These are phyloP conservation scores for Fragaria nilgerrensis DNA, from an alignment of 306 rosid species.

Conservation along the genomic window DNA sequence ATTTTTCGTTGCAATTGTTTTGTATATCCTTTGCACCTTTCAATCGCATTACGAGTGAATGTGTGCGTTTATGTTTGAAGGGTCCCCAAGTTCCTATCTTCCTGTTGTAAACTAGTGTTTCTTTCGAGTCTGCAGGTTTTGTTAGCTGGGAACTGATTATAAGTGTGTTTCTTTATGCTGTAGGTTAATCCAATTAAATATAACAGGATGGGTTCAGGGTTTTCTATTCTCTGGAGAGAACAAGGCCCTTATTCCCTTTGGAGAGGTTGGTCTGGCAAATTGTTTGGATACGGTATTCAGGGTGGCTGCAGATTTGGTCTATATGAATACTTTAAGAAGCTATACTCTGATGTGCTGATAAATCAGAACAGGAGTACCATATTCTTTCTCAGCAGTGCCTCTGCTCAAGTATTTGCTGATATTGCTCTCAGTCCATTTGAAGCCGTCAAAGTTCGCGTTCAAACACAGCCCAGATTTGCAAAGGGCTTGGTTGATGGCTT, in stretches of 20 bases:
- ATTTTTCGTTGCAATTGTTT: background rate
- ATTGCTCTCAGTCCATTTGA: conserved; percentile 71
- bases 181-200: conserved; percentile 64
- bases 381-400: conserved; percentile 66
- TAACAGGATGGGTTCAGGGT: conserved; percentile 51
- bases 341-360: conserved; percentile 43
- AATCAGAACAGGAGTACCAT: conserved; percentile 41
- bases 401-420: conserved; percentile 68
- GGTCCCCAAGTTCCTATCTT: background rate
- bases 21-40: background rate
- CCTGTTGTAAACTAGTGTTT: background rate
- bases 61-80: background rate
- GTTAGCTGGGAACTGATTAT: background rate
- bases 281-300: conserved; percentile 67
- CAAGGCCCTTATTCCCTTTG: conserved; percentile 66
- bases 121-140: background rate
- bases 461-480: conserved; percentile 56
- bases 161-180: background rate
- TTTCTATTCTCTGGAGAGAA: conserved; percentile 61
- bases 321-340: conserved; percentile 70
- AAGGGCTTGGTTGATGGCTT: conserved; percentile 66
- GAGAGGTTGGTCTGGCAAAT: conserved; percentile 83
- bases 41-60: background rate
- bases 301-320: conserved; percentile 74
- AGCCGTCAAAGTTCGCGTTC: conserved; percentile 61